These are phyloP conservation scores for Prosopis cineraria DNA, from an alignment of 306 rosid genomes.

Conservation along the genomic window DNA sequence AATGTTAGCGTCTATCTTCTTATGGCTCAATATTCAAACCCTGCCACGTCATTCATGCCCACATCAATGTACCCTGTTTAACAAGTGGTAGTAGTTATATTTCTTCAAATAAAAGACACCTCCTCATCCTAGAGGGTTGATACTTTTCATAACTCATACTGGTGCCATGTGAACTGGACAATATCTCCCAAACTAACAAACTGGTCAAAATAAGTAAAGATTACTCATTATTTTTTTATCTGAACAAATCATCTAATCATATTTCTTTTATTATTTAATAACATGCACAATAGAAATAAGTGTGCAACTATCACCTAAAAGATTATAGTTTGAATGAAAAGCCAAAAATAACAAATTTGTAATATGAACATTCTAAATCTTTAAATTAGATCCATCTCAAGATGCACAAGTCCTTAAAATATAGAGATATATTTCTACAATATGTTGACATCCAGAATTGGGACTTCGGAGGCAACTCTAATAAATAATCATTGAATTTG, in stretches of 20 bases:
- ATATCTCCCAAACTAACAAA: not conserved
- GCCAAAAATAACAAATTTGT: no score
- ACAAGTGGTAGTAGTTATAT: not conserved
- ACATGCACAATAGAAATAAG: no score
- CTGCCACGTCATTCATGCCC: not conserved
- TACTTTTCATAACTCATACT: not conserved
- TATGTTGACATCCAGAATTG: slow-evolving; percentile 1
- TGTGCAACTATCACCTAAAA: no score
- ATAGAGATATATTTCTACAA: not conserved
- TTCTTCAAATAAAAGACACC: not conserved
- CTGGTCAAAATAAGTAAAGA: not conserved
- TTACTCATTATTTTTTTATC: not conserved
- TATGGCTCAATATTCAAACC: not conserved
- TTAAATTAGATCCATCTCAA: not conserved
- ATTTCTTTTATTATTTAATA: no score
- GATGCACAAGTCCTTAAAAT: no score
- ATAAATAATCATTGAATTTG: not conserved
- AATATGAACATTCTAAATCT: not conserved
- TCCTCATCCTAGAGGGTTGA: not conserved
- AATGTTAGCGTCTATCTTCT: not conserved
- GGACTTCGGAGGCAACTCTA: not conserved
- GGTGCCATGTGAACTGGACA: not conserved
- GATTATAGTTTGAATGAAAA: no score
- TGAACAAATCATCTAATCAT: no score
- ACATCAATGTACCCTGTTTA: no score